Base-by-base conservation (phyloP, 2,329 filamentous ascomycete genomes). In the Chaetomium globosum region DNA sequence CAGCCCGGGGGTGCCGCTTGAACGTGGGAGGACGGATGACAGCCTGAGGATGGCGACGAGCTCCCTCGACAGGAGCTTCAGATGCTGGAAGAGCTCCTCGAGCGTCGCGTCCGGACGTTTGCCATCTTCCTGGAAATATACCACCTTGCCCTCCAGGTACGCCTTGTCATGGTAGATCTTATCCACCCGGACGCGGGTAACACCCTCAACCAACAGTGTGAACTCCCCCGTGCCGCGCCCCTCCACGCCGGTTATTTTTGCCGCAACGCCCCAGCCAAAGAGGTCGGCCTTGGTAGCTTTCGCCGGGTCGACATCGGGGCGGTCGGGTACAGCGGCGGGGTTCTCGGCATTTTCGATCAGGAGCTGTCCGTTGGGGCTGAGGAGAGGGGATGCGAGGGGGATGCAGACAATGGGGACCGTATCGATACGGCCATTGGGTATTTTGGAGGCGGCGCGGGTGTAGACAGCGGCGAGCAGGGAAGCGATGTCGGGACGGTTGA, bases 401-500 rank as follows among this genome's bases (percentile, higher is more conserved):
- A 98, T 88, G 76, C 94, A 98, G 61, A 90, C 92, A 70, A 98
- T 88, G 9, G 91, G 88, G 71, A 97, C 87, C 70, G 82, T 81
- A 70, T 88, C 85, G 73, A 89, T 82, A 68, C 85, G 81, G 70
- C 87, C 83, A 68, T 83, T 85, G 31, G 87, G 85, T 70, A 89
- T 85, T 72, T 88, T 89, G 49, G 86, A 85, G 39, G 90, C 83
- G 31, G 89, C 88, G 71, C 88, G 87, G 73, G 90, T 90, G 78
- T 96, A 94, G 66, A 97, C 86, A 71, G 89, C 89, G 23, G 93
- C 91, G 64, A 99, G 87, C 53, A 98, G 86, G 59, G 94, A 91
- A 61, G 92, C 89, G 70, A 98, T 89, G 77, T 98, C 95, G 70
- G 92, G 88, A 59, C 94, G 91, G 77, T 89, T 83, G 46, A 83